These are phyloP conservation scores for Leptodermis oblonga DNA, from an alignment of 257 asterid genomes.

Conservation along the genomic window DNA sequence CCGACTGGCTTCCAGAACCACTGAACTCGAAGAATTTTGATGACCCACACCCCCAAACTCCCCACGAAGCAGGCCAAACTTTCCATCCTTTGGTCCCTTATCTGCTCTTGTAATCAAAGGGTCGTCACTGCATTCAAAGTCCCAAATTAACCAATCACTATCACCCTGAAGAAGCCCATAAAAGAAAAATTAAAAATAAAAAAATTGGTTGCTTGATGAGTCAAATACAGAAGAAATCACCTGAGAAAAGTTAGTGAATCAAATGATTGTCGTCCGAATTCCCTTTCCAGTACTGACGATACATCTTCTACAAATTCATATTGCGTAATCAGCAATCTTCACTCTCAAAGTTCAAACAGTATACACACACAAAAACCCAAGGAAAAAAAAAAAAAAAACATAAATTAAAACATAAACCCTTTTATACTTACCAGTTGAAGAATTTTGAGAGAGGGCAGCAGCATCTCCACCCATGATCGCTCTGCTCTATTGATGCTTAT, in stretches of 20 bases:
- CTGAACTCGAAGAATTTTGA: conserved; percentile 18
- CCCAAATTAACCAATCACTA: conserved; percentile 5
- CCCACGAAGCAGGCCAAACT: conserved; percentile 14
- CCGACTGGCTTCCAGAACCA: conserved; percentile 26
- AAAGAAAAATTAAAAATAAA: background rate
- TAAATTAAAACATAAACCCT: no score
- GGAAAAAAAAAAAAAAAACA: background rate
- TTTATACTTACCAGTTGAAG: conserved; percentile 44
- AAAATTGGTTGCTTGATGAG: background rate
- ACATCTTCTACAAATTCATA: conserved; percentile 39
- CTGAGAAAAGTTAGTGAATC: conserved; percentile 21
- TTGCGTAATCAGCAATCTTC: background rate
- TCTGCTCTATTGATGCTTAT: background rate
- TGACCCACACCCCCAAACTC: conserved; percentile 20
- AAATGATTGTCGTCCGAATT: conserved; percentile 20
- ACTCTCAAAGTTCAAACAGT: background rate
- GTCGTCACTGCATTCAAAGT: conserved; percentile 27
- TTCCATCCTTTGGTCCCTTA: conserved; percentile 23
- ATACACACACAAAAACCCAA: background rate
- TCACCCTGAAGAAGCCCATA: background rate
- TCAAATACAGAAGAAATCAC: conserved; percentile 23
- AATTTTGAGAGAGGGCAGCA: conserved; percentile 5
- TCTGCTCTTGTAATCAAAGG: conserved; percentile 22
- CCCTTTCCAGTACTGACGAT: conserved; percentile 22
- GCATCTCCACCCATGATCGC: conserved; percentile 55